Evolutionary conservation across 176 grass and related monocot genomes (phyloP), one percentile per base, ranked within the genome.

Genomic region (Juncus effusus): DNA sequence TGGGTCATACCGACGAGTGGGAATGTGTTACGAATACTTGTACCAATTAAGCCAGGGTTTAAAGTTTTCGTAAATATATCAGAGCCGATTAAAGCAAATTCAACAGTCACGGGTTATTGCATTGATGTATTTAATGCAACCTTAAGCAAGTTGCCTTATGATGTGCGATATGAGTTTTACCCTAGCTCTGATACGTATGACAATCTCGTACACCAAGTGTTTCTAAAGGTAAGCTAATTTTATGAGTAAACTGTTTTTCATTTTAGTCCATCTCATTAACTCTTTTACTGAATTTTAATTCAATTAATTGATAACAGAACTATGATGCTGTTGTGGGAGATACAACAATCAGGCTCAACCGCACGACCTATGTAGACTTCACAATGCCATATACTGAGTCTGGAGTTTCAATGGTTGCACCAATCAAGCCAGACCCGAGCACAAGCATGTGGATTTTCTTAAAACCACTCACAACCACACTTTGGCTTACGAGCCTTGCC

Each of bases 341-440:
- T 60, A 72, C 80, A 39, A 97, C 93, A 40, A 92, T 97, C 54
- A 76, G 65, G 2, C 61, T 80, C 16, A 89, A 78, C 42, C 74
- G 93, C 71, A 75, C 87, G 40, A 13, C 36, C 0, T 6, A 42
- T 11, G 85, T 89, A 67, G 93, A 92, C 44, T 97, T 86, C 80
- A 92, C 85, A 5, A 73, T 97, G 88, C 93, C 88, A 13, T 97
- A 79, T 68, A 86, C 88, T 0, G 85, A 97, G 38, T 97, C 93
- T 0, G 93, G 93, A 39, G 90, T 90, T 82, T 79, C 85, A 6
- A 97, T 92, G 85, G 56, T 97, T 54, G 93, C 86, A 42, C 71
- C 82, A 10, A 67, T 84, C 51, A 12, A 42, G 35, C 38, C 4
- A 58, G 77, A 84, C 60, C 67, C 71, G 10, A 69, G 65, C 60